Conservation (phyloP, 129 eudicot species). For the Ambrosia artemisiifolia region DNA sequence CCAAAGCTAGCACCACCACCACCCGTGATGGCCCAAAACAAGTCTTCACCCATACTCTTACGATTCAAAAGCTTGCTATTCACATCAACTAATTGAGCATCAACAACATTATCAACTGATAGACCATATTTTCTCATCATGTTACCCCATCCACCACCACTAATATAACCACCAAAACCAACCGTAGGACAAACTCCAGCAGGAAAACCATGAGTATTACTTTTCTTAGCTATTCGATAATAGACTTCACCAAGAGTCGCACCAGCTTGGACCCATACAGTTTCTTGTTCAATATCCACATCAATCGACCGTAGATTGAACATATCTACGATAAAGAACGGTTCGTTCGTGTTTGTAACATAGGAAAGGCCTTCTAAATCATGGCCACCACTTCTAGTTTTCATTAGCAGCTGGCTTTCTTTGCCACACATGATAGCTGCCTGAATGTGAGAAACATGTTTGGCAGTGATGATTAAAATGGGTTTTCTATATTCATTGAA, state of each 20-base stretch:
- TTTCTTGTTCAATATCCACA: neutral
- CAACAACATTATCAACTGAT: neutral
- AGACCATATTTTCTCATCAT: constrained; percentile 7
- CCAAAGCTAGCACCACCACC: constrained; percentile 16
- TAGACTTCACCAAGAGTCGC: constrained; percentile 11
- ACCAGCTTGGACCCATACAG: constrained; percentile 6
- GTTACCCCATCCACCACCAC: constrained; percentile 10
- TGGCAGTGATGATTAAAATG: neutral
- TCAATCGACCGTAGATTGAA: constrained; percentile 1
- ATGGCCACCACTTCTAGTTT: constrained; percentile 4
- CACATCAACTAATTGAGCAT: neutral
- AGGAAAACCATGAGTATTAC: neutral
- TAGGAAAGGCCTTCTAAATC: neutral
- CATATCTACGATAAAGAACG: constrained; percentile 1
- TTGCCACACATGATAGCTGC: constrained; percentile 4
- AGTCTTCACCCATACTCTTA: constrained; percentile 1
- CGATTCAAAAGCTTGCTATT: neutral
- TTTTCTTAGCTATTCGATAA: neutral
- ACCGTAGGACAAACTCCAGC: neutral
- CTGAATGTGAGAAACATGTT: constrained; percentile 10
- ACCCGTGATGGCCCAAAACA: constrained; percentile 5
- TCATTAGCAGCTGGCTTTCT: neutral
- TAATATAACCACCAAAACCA: neutral
- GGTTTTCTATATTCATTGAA: constrained; percentile 12
- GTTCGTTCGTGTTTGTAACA: neutral